Evolutionary conservation across 768 basidiomycete species (phyloP).

Genomic region (Mycena vulgaris): DNA sequence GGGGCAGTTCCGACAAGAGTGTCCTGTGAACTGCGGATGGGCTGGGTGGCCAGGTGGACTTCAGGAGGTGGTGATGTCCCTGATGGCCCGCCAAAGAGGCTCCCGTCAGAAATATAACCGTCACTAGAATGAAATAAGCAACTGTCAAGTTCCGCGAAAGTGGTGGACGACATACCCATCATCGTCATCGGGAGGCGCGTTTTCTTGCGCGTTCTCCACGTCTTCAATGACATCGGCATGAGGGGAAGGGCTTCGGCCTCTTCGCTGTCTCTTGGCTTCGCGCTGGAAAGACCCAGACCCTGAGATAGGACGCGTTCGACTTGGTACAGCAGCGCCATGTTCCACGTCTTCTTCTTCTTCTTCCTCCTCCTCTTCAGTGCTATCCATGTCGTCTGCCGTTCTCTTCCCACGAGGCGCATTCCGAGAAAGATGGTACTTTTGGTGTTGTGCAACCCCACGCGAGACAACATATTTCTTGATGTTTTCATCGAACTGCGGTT

Average conservation of each 20-base stretch:
- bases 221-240: neutral
- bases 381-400: neutral
- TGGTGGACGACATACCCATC: conserved; percentile 12
- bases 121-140: conserved; percentile 3
- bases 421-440: conserved; percentile 46
- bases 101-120: conserved; percentile 9
- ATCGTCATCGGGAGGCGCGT: conserved; percentile 7
- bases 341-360: neutral
- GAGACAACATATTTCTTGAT: conserved; percentile 49
- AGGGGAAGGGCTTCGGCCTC: neutral
- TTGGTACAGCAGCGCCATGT: neutral
- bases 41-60: neutral
- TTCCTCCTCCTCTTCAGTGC: conserved; percentile 3
- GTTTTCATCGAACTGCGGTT: conserved; percentile 48
- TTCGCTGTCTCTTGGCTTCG: conserved; percentile 12
- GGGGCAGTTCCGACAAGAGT: conserved; percentile 21
- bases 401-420: conserved; percentile 12
- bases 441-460: conserved; percentile 45
- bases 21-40: neutral
- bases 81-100: conserved; percentile 17
- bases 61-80: conserved; percentile 1
- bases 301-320: conserved; percentile 13
- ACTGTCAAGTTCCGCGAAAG: neutral
- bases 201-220: neutral
- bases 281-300: neutral